Evolutionary conservation across 495 filamentous ascomycete species (phyloP), one percentile per base, ranked within the genome.

Genomic region (Cenococcum geophilum): DNA sequence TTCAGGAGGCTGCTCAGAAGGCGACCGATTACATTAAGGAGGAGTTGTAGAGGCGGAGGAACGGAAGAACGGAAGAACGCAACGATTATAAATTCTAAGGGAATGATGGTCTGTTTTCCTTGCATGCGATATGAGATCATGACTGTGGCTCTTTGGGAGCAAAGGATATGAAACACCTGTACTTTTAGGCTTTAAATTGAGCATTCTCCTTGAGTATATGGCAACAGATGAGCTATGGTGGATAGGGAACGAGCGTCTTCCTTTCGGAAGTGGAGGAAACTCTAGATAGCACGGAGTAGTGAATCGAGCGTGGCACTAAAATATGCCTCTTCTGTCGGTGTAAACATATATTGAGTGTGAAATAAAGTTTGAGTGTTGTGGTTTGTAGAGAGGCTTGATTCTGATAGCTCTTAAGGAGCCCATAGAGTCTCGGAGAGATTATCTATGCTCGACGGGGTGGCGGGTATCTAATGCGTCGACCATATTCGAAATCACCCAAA

Each of bases 1-100:
- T 52, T 27, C 21, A 32, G 10, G 49, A 52, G 49, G 49, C 20
- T 22, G 49, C 20, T 22, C 49, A 86, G 63, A 83, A 86, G 68
- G 78, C 68, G 10, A 61, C 62, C 27, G 61, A 67, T 43, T 40
- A 48, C 45, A 57, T 61, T 55, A 71, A 71, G 67, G 57, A 71
- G 57, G 69, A 71, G 66, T 67, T 71, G 69, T 71, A 71, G 55
- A 60, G 21, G 36, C 1, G 55, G 36, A 25, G n/a, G 6, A 9
- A 53, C 32, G 21, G 14, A 55, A 32, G 21, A 52, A 18, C 16
- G 18, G 18, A 18, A 49, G 16, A 6, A 18, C 45, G 25, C 22
- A 18, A 2, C 22, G 36, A 51, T 18, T 23, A 25, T 32, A 23
- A 4, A 52, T 32, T 27, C 25, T 20, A 25, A 6, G 8, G 14